A percentile compares a stretch with the other conserved stretches of the same genome.
These are phyloP conservation scores for Candida parachauliodes DNA, from an alignment of 805 yeast genomes.

Conservation along the genomic window DNA sequence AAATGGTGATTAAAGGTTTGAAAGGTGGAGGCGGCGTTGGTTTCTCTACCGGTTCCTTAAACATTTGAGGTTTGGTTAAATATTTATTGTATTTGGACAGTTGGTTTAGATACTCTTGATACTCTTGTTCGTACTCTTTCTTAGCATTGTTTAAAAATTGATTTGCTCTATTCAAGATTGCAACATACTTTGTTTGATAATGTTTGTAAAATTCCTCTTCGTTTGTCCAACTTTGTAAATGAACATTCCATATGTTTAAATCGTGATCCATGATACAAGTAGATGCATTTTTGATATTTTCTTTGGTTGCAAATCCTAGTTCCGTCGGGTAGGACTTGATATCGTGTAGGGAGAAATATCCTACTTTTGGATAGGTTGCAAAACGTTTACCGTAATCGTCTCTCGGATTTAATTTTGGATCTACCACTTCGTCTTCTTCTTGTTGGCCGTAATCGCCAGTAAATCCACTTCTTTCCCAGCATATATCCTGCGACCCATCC, in stretches of 20 bases:
- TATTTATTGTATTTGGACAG: constrained; percentile 29
- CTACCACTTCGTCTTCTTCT: constrained; percentile 40
- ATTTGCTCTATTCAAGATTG: constrained; percentile 61
- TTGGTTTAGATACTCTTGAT: constrained; percentile 22
- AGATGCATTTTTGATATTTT: constrained; percentile 69
- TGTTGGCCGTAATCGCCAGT: constrained; percentile 44
- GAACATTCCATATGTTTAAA: constrained; percentile 80
- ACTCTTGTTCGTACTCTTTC: constrained; percentile 37
- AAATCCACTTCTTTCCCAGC: constrained; percentile 75
- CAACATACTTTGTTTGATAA: constrained; percentile 59
- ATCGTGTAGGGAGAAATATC: constrained; percentile 81
- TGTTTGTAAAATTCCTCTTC: constrained; percentile 63
- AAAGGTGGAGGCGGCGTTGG: constrained; percentile 36
- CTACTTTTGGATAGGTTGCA: constrained; percentile 57
- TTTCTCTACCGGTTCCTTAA: constrained; percentile 21
- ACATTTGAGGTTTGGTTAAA: constrained; percentile 27
- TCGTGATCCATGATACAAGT: constrained; percentile 77
- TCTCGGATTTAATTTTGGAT: constrained; percentile 28
- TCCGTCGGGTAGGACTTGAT: constrained; percentile 86
- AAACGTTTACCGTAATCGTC: constrained; percentile 48
- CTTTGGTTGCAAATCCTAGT: constrained; percentile 68
- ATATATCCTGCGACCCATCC: constrained; percentile 83
- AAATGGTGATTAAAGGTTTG: constrained; percentile 58
- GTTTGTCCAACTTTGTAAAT: constrained; percentile 59
- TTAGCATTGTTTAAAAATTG: constrained; percentile 55